Evolutionary conservation across 257 asterid species (phyloP), one percentile per base, ranked within the genome.

Genomic region (Coffea eugenioides): DNA sequence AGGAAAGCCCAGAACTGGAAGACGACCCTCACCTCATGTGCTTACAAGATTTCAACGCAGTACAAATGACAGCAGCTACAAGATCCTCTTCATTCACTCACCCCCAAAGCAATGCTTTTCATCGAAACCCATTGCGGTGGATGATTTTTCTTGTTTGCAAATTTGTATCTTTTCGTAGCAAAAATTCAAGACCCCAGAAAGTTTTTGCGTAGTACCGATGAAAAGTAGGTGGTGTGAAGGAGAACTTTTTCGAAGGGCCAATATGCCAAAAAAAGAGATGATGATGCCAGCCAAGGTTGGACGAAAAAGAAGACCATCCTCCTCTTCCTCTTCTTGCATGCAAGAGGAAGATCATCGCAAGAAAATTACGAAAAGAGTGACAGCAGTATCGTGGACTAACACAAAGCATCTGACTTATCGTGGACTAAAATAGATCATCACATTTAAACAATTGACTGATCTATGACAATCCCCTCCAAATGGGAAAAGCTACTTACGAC

Each of bases 1-100:
- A 14, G 20, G 25, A 20, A 92, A 87, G 71, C 97, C 98, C 16
- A 95, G 96, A 80, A 93, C 27, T 27, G 27, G 99, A 48, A 95
- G 88, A 74, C 99, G 87, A 11, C 98, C 98, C 88, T 95, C 97
- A 5, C 97, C 34, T 0, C 34, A 31, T 31, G 94, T n/a, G 97
- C 97, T 31, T 31, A 78, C 92, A 92, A 8, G 88, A 85, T 85
- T 95, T 95, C 88, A 93, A 57, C 5, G 97, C 94, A 2, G 94
- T 93, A 75, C 89, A 92, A 39, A 93, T 95, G 14, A 93, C 98
- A 25, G 88, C 75, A 69, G 88, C 93, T 13, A 95, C 97, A 27
- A 88, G 91, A 68, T 93, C 97, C 25, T 81, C 91, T 84, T 95
- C 98, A 51, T 86, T 90, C 31, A 92, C 97, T 18, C 27, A 27